Percentiles rank a stretch among this genome's conserved stretches.
Conservation (phyloP, 2,329 filamentous ascomycete genomes). For the Penicillium sp. region DNA sequence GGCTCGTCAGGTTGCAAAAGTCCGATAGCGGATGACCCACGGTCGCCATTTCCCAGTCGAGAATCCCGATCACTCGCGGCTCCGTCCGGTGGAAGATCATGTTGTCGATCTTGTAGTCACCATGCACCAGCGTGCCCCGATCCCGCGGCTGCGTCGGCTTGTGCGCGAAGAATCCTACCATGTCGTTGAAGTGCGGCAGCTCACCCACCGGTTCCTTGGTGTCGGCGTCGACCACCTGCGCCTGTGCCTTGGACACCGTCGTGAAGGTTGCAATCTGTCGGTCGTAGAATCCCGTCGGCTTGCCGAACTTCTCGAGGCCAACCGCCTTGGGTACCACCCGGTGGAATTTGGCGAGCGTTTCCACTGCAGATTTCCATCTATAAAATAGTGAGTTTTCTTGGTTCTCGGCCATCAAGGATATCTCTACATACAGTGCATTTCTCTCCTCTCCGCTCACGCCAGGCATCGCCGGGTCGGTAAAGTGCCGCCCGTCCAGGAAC, state of each 20-base stretch:
- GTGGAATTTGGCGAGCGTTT: slow-evolving; percentile 83
- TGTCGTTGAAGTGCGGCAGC: slow-evolving; percentile 78
- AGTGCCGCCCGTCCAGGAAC: slow-evolving; percentile 89
- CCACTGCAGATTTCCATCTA: slow-evolving; percentile 79
- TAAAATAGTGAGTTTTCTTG: slow-evolving; percentile 1
- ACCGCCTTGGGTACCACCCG: slow-evolving; percentile 65
- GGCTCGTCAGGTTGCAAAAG: slow-evolving; percentile 69
- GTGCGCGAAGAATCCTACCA: slow-evolving; percentile 74
- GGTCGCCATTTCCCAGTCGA: slow-evolving; percentile 99
- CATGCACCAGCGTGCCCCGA: slow-evolving; percentile 77
- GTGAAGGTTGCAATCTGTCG: slow-evolving; percentile 82
- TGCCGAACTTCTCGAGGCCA: slow-evolving; percentile 71
- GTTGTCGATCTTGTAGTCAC: slow-evolving; percentile 96
- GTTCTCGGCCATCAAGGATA: too few relatives aligned
- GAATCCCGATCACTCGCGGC: slow-evolving; percentile 82
- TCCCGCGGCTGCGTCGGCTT: slow-evolving; percentile 70
- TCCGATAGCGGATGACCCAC: slow-evolving; percentile 95
- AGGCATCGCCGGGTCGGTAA: slow-evolving; percentile 83
- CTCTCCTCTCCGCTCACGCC: slow-evolving; percentile 67
- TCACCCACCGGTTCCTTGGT: slow-evolving; percentile 73
- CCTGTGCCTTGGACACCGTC: slow-evolving; percentile 75
- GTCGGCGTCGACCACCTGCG: slow-evolving; percentile 71
- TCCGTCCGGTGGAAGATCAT: slow-evolving; percentile 86
- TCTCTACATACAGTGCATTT: slow-evolving; percentile 60
- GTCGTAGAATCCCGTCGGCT: slow-evolving; percentile 72